phyloP scores from a whole-genome alignment of 106 monocot genomes.

The Iris macrosiphon region DNA sequence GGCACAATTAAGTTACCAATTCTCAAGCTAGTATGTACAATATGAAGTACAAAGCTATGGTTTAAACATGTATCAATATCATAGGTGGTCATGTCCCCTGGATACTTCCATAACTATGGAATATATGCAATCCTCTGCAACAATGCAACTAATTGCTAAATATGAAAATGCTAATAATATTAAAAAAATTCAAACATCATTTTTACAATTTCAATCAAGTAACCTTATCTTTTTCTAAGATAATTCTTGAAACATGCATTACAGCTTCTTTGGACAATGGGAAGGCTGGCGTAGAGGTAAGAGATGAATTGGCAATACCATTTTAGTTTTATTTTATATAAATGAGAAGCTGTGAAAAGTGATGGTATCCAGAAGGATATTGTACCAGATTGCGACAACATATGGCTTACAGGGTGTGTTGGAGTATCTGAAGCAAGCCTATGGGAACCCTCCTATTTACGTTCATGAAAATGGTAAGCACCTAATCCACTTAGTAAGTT shows the following conservation, averaged over 20 bases:
- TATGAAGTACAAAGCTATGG: no score
- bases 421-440: conserved; percentile 9
- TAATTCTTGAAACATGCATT: not conserved
- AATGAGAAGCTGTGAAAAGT: not conserved
- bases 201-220: not conserved
- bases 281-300: not conserved
- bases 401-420: conserved; percentile 3
- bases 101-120: no score
- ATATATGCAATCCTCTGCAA: no score
- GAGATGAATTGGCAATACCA: not conserved
- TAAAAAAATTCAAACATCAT: not conserved
- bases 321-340: not conserved
- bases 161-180: no score
- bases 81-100: no score
- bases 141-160: no score
- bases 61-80: no score
- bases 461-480: conserved; percentile 18
- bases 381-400: not conserved
- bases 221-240: not conserved
- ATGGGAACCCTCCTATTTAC: conserved; percentile 19
- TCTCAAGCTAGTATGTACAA: no score
- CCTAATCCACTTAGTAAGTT: not conserved
- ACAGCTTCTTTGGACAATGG: not conserved
- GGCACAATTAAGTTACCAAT: no score
- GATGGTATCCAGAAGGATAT: not conserved